These are phyloP conservation scores for Alternaria incomplexa DNA, from an alignment of 2,329 filamentous ascomycete species.

Conservation along the genomic window DNA sequence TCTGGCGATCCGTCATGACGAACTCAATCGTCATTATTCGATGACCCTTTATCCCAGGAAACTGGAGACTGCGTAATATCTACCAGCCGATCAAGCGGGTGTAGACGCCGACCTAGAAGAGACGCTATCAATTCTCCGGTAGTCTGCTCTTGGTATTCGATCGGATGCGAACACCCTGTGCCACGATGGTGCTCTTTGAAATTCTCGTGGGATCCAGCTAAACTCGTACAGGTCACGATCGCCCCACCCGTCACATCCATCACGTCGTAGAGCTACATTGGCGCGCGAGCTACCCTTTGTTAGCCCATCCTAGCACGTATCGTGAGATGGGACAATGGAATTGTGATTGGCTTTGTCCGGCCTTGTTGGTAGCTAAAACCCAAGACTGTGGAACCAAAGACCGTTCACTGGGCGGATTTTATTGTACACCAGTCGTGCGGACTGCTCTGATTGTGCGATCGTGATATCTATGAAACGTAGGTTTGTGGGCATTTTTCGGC, in stretches of 20 bases:
- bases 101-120: background rate
- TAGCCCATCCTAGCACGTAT: background rate
- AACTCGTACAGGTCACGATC: background rate
- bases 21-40: background rate
- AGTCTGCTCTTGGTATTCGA: background rate
- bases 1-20: background rate
- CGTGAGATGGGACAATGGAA: background rate
- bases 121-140: background rate
- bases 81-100: background rate
- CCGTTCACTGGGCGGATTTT: background rate
- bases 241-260: slow-evolving; percentile 1
- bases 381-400: slow-evolving; percentile 1
- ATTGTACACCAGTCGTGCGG: background rate
- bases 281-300: background rate
- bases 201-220: background rate
- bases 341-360: slow-evolving; percentile 2
- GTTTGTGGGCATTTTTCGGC: slow-evolving; percentile 1
- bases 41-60: background rate
- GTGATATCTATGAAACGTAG: background rate
- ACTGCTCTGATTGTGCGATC: background rate
- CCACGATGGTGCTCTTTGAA: background rate
- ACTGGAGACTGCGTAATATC: background rate
- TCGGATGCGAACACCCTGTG: background rate
- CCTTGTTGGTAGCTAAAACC: background rate
- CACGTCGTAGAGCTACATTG: slow-evolving; percentile 1